Base-by-base conservation (phyloP, 2,329 filamentous ascomycete genomes). In the Epichloe sylvatica region DNA sequence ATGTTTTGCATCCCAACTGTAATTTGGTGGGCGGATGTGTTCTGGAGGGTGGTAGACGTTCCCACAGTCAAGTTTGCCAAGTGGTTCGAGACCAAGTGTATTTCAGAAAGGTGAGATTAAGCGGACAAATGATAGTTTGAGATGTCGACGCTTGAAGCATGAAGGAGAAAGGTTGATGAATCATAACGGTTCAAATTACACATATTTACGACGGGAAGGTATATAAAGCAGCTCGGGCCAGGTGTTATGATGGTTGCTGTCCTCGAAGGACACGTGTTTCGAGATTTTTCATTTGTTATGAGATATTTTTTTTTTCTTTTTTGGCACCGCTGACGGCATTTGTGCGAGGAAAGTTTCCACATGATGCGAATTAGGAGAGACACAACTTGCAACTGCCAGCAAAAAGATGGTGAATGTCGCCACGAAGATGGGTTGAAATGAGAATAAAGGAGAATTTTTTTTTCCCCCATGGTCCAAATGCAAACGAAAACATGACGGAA, bases 11-110 rank as follows among this genome's bases (percentile, higher is more conserved):
- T 78, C 13, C 75, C 76, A 0, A 61, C 69, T 2, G 68, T 77
- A 5, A 64, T 81, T 15, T 78, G 74, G 69, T 70, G 68, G 50
- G 71, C 75, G 1, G 77, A 81, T 52, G 55, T 80, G 4, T 79
- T 77, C 52, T 78, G 74, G 70, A 67, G 76, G 23, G 65, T 67
- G 2, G 70, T 80, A 15, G 77, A 81, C 54, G 70, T 71, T 46
- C 76, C 76, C 1, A 72, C 72, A 6, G 77, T 80, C 47, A 69
- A 68, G 56, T 74, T 80, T 54, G 71, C 75, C 19, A 77, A 71
- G 58, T 78, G 74, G 75, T 55, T 78, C 2, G 76, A 80, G 61
- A 62, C 54, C 44, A 68, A 66, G 53, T 69, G 69, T 52, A 58
- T 64, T 30, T 56, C 61, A 45, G 66, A 65, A 52, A 53, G 30